Evolutionary conservation across 1,284 basidiomycete genomes (phyloP), one percentile per base, ranked within the genome.

Genomic region (Acaromyces ingoldii): DNA sequence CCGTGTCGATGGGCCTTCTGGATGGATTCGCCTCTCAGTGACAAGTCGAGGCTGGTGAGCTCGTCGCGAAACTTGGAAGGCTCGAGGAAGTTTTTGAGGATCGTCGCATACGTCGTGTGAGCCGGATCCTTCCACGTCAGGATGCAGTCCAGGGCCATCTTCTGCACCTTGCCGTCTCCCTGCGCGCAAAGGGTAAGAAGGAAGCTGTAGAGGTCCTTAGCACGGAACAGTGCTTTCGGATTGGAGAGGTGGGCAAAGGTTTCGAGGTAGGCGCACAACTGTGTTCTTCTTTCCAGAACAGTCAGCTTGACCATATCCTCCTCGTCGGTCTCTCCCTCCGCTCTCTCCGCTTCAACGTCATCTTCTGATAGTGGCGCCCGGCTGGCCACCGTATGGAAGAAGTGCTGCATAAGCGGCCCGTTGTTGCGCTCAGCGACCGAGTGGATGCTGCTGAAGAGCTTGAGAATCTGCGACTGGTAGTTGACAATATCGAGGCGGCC

Each of bases 231-330:
- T 0, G 89, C 88, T 76, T 91, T 92, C 9, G 91, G 91, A 70
- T 96, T 96, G 64, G 79, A 79, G 73, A 99, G 89, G 74, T 91
- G 92, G 52, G 87, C 82, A 72, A 97, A 88, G 1, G 98, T 81
- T 29, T 83, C 83, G 24, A 98, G 83, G 76, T 80, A 25, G 91
- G 81, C 79, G 13, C 51, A 63, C 31, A 73, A 65, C 33, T 67
- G 67, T 1, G 60, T 54, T 17, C 62, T 60, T 10, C 65, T 53
- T 26, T 67, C 60, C 41, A 55, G 55, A 25, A 58, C 49, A 39
- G 56, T 57, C 28, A 65, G 39, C 3, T 47, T 3, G 48, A 50
- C 9, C 45, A 19, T 9, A 46, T 46, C 45, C 5, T 13, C 31
- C 4, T 19, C 33, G 1, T 30, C 49, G 21, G 48, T 45, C 17